Evolutionary conservation across 768 basidiomycete species (phyloP).

Genomic region (Rhodosporidiobolus sp.): DNA sequence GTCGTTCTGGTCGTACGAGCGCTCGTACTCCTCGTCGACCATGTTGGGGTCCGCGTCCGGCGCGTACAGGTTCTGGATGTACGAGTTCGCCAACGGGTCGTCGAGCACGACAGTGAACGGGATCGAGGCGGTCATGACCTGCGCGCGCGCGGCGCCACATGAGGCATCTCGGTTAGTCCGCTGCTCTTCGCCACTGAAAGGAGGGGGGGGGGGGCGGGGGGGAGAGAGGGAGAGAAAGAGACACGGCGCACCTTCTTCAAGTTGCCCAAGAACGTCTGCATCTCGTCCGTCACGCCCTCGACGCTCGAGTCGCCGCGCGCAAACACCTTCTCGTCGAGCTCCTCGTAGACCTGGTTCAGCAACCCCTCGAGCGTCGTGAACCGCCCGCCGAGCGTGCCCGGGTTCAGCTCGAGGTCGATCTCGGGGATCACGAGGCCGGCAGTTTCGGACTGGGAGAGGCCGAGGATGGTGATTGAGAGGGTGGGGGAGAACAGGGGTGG

Average conservation of each 20-base stretch:
- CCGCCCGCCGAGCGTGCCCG: constrained; percentile 91
- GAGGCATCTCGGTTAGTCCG: background rate
- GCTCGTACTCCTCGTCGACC: constrained; percentile 74
- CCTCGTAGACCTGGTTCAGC: constrained; percentile 88
- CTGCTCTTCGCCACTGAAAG: constrained; percentile 1
- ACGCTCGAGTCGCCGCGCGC: constrained; percentile 60
- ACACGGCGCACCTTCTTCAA: constrained; percentile 66
- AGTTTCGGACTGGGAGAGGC: constrained; percentile 75
- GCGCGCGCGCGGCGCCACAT: background rate
- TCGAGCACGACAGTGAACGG: constrained; percentile 92
- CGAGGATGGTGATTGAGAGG: background rate
- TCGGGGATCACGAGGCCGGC: constrained; percentile 87
- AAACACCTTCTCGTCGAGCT: constrained; percentile 83
- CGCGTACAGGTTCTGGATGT: constrained; percentile 93
- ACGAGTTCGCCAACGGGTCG: constrained; percentile 91
- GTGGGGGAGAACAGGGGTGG: background rate
- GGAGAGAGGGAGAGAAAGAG: background rate
- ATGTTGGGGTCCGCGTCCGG: constrained; percentile 96
- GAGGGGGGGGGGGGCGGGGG: background rate
- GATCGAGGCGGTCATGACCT: constrained; percentile 73
- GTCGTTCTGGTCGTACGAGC: constrained; percentile 87
- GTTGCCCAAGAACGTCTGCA: constrained; percentile 69
- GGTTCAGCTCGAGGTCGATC: constrained; percentile 83
- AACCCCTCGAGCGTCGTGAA: constrained; percentile 98
- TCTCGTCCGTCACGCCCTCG: constrained; percentile 50